Conservation (phyloP, 257 asterid species). For the Solanum chaucha region DNA sequence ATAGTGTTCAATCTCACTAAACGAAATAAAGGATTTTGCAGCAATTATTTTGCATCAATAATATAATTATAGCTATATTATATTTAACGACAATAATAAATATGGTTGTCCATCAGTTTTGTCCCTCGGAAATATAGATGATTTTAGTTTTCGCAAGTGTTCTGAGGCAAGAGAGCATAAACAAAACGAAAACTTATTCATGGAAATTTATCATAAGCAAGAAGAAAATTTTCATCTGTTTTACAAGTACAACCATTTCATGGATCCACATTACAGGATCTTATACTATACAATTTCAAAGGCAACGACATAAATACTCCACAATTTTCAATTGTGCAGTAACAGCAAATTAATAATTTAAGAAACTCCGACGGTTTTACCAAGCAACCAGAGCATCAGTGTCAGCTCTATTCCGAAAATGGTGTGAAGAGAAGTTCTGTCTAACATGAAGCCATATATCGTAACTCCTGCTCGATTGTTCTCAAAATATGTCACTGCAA, state of each 20-base stretch:
- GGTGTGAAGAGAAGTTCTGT: conserved; percentile 62
- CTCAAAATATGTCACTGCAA: conserved; percentile 78
- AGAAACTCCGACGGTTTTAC: conserved; percentile 76
- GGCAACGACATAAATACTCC: neutral
- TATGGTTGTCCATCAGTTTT: neutral
- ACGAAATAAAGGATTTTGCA: neutral
- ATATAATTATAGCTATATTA: neutral
- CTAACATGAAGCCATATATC: conserved; percentile 79
- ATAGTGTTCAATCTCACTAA: neutral
- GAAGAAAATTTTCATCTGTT: neutral
- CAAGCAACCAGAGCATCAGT: conserved; percentile 85
- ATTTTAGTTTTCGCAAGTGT: neutral
- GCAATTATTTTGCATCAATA: neutral
- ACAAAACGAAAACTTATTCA: neutral
- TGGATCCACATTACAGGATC: neutral
- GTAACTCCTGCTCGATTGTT: conserved; percentile 90
- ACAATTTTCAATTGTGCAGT: neutral
- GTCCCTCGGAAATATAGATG: neutral
- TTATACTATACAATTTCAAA: neutral
- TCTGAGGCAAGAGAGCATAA: neutral
- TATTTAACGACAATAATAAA: neutral
- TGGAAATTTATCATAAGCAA: neutral
- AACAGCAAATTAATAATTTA: conserved; percentile 6
- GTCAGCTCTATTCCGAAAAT: conserved; percentile 82
- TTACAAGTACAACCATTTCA: neutral